A percentile compares a stretch with the other conserved stretches of the same genome.
phyloP scores from a whole-genome alignment of 176 grass and related monocot species.

The Leersia perrieri region DNA sequence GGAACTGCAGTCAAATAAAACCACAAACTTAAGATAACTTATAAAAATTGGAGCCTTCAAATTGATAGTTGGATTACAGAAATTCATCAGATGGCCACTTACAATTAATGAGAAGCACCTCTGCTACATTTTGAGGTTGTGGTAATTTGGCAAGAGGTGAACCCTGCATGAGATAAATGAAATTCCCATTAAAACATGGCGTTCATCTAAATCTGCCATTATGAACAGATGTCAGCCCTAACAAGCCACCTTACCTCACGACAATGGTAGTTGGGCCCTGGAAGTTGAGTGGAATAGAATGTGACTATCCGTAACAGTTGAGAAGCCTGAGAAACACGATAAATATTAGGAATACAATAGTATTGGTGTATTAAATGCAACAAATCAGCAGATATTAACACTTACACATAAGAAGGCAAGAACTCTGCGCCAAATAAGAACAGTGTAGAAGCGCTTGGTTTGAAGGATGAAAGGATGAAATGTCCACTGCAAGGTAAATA shows the following conservation, averaged over 20 bases:
- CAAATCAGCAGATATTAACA: constrained; percentile 8
- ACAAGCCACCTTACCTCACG: constrained; percentile 50
- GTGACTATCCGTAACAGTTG: constrained; percentile 81
- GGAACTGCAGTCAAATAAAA: constrained; percentile 55
- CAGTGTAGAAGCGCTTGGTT: constrained; percentile 82
- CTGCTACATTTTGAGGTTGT: constrained; percentile 53
- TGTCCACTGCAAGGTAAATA: constrained; percentile 65
- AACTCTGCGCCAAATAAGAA: constrained; percentile 78
- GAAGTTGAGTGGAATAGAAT: constrained; percentile 90
- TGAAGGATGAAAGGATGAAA: constrained; percentile 86
- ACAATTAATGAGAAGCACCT: constrained; percentile 84
- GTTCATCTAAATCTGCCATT: neutral
- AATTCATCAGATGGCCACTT: constrained; percentile 11
- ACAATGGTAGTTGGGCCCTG: constrained; percentile 91
- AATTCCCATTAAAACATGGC: neutral
- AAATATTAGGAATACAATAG: neutral
- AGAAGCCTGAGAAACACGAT: constrained; percentile 52
- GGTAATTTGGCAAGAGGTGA: constrained; percentile 76
- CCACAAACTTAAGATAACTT: neutral
- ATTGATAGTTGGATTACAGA: constrained; percentile 2
- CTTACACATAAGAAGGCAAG: constrained; percentile 87
- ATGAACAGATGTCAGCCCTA: neutral
- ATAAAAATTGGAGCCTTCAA: constrained; percentile 2
- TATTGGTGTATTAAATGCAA: neutral
- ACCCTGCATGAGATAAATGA: constrained; percentile 41